A percentile compares a stretch with the other conserved stretches of the same genome.
phyloP scores from a whole-genome alignment of 345 rosid species.

The Arabidopsis arenosa region DNA sequence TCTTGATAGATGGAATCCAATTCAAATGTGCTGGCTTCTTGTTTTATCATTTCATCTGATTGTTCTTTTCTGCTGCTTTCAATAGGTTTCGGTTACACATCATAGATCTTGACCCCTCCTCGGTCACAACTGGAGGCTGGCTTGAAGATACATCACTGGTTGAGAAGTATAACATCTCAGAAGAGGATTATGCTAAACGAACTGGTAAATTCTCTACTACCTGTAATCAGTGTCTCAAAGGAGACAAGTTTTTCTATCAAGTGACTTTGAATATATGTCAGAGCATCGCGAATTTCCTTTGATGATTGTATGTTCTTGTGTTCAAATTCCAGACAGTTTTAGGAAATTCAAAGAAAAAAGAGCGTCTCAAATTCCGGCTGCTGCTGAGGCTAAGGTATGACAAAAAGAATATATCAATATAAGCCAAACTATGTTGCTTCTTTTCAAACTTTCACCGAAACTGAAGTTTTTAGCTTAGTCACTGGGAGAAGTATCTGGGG shows the following conservation, averaged over 20 bases:
- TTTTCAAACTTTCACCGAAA: constrained; percentile 15
- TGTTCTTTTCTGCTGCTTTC: constrained; percentile 24
- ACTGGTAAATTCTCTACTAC: constrained; percentile 46
- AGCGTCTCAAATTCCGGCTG: constrained; percentile 65
- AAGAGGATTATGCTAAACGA: constrained; percentile 77
- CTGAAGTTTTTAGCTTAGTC: neutral
- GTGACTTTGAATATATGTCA: neutral
- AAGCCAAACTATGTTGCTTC: constrained; percentile 4
- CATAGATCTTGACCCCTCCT: constrained; percentile 85
- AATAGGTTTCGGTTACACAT: constrained; percentile 77
- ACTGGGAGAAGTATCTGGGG: neutral
- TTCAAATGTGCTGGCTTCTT: constrained; percentile 14
- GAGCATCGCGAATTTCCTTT: neutral
- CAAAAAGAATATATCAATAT: neutral
- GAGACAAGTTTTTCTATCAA: constrained; percentile 3
- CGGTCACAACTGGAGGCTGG: constrained; percentile 93
- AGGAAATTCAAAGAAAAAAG: constrained; percentile 81
- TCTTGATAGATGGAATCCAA: constrained; percentile 4
- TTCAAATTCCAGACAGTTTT: constrained; percentile 65
- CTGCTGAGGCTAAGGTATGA: constrained; percentile 66
- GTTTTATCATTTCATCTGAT: constrained; percentile 20
- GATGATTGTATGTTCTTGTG: constrained; percentile 15
- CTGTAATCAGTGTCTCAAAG: neutral
- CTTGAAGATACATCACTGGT: constrained; percentile 92
- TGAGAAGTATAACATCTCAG: constrained; percentile 83